Evolutionary conservation across 2,329 filamentous ascomycete genomes (phyloP), one percentile per base, ranked within the genome.

Genomic region (Colletotrichum sublineola): DNA sequence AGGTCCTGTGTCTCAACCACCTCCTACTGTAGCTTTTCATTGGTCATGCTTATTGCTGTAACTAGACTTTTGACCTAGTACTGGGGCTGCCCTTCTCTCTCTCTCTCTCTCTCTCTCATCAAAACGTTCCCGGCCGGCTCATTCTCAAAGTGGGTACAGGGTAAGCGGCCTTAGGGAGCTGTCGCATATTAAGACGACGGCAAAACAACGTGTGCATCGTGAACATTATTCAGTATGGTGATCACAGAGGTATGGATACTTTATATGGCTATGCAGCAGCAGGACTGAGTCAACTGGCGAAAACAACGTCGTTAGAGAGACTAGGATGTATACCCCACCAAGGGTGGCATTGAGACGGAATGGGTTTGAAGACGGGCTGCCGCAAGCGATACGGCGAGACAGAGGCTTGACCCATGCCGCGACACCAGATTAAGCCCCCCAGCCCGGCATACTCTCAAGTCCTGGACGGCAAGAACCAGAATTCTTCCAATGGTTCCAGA

Each of bases 391-490:
- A 61, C 52, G 48, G 67, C 60, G 40, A n/a, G 44, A 44, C 58
- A 46, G 66, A 72, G 66, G 66, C 53, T 60, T 69, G 55, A 70
- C 64, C 66, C 70, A 70, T 73, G 67, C 36, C 61, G 44, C 60
- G 60, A 53, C 46, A 55, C 36, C 66, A 40, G n/a, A 64, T 36
- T 7, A 53, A 48, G 2, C 69, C 44, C 44, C 42, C 18, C 11
- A 42, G 18, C 57, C 50, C 38, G 33, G 57, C 56, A n/a, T 46
- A 9, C 38, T 38, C 52, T 65, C 40, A 67, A 63, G 56, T 57
- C 38, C 48, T 24, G 29, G 38, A 29, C 48, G 48, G 20, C 29
- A 48, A 20, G 14, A 55, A 40, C 29, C 63, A 57, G 31, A 40
- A 50, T 50, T 46, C 44, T 66, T 56, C 31, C 53, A 58, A 29